Evolutionary conservation across 2,329 filamentous ascomycete species (phyloP).

Genomic region (Dichotomopilus funicola): DNA sequence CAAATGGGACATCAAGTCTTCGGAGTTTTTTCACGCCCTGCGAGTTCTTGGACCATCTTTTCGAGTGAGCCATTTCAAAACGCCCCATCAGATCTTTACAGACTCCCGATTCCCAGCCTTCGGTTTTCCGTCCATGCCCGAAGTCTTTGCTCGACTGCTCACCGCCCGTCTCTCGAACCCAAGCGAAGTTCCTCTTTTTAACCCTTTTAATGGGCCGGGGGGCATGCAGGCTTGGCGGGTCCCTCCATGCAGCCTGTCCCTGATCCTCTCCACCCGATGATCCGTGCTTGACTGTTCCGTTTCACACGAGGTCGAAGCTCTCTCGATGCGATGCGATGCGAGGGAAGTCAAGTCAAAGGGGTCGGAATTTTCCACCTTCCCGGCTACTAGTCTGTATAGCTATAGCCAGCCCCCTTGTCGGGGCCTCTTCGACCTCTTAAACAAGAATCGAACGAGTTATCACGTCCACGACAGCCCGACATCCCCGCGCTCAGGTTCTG

Average conservation of each 20-base stretch:
- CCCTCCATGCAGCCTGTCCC: neutral
- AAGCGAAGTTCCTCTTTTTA: constrained; percentile 4
- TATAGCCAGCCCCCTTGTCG: too few relatives aligned
- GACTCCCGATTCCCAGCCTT: too few relatives aligned
- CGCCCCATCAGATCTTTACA: too few relatives aligned
- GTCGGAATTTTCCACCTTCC: neutral
- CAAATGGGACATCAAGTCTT: constrained; percentile 5
- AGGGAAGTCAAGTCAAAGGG: too few relatives aligned
- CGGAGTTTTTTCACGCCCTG: constrained; percentile 1
- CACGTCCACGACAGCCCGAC: too few relatives aligned
- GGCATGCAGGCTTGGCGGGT: constrained; percentile 6
- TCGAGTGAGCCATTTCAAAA: neutral
- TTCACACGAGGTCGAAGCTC: neutral
- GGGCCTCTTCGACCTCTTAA: too few relatives aligned
- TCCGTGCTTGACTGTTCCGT: neutral
- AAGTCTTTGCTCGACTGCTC: neutral
- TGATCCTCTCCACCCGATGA: neutral
- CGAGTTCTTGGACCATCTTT: neutral
- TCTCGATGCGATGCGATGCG: too few relatives aligned
- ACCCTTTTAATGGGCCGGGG: neutral
- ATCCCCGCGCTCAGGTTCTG: neutral
- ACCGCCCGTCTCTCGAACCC: constrained; percentile 5
- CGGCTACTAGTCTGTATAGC: neutral
- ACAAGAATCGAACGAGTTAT: too few relatives aligned
- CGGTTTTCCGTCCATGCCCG: too few relatives aligned